phyloP scores from a whole-genome alignment of 805 yeast genomes.

The Candida vaughaniae region DNA sequence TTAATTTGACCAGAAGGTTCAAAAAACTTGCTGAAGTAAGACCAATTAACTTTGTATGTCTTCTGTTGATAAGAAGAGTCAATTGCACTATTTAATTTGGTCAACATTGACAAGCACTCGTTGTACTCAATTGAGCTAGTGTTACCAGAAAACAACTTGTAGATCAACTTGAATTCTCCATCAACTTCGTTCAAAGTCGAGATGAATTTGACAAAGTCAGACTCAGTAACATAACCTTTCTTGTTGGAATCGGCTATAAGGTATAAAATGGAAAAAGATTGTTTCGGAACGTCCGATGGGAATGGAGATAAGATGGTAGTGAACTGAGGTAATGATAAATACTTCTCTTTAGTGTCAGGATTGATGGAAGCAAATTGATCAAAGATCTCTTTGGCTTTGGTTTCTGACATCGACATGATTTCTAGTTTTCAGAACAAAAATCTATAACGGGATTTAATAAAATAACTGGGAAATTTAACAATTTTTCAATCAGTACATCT shows the following conservation, averaged over 20 bases:
- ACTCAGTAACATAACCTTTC: slow-evolving; percentile 64
- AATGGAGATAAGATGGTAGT: slow-evolving; percentile 41
- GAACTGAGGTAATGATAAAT: slow-evolving; percentile 36
- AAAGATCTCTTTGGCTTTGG: slow-evolving; percentile 34
- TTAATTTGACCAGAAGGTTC: slow-evolving; percentile 39
- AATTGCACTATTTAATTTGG: slow-evolving; percentile 37
- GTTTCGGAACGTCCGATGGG: slow-evolving; percentile 37
- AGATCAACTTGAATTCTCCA: slow-evolving; percentile 31
- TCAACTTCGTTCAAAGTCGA: slow-evolving; percentile 38
- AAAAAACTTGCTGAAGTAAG: slow-evolving; percentile 39
- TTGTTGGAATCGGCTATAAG: slow-evolving; percentile 72
- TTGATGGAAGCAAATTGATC: slow-evolving; percentile 35
- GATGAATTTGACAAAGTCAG: slow-evolving; percentile 76
- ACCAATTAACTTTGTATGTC: slow-evolving; percentile 42
- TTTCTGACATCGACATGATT: slow-evolving; percentile 15
- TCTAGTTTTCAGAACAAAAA: slow-evolving; percentile 1
- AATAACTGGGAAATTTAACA: too few relatives aligned
- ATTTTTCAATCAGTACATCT: too few relatives aligned
- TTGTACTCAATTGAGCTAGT: slow-evolving; percentile 21
- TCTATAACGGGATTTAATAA: too few relatives aligned
- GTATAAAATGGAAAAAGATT: slow-evolving; percentile 56
- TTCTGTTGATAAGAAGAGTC: slow-evolving; percentile 43
- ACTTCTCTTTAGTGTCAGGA: slow-evolving; percentile 19
- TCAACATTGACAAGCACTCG: slow-evolving; percentile 35
- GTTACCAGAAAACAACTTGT: slow-evolving; percentile 20